These are phyloP conservation scores for Plenodomus biglobosus DNA, from an alignment of 2,329 filamentous ascomycete genomes.

Conservation along the genomic window DNA sequence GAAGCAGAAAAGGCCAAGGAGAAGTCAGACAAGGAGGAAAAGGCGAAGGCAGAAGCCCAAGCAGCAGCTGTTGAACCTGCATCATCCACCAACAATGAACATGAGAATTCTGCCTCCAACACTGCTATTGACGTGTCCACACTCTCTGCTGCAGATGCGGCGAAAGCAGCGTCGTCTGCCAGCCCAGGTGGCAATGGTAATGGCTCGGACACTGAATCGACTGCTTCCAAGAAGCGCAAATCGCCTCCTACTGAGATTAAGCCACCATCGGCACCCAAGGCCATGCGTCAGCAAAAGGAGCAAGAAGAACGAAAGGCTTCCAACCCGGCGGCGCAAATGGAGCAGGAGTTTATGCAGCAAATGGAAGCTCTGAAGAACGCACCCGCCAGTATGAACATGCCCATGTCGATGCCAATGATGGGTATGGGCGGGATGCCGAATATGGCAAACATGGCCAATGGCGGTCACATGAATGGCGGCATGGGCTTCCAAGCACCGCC, in stretches of 20 bases:
- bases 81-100: slow-evolving; percentile 30
- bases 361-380: slow-evolving; percentile 50
- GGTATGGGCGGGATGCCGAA: slow-evolving; percentile 33
- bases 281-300: slow-evolving; percentile 46
- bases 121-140: slow-evolving; percentile 22
- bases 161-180: slow-evolving; percentile 29
- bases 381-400: slow-evolving; percentile 39
- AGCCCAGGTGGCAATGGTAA: slow-evolving; percentile 38
- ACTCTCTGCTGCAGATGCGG: slow-evolving; percentile 27
- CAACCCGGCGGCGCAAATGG: slow-evolving; percentile 50
- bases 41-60: slow-evolving; percentile 43
- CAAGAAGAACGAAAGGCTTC: slow-evolving; percentile 51
- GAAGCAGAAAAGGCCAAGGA: slow-evolving; percentile 56
- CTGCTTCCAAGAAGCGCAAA: slow-evolving; percentile 71
- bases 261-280: slow-evolving; percentile 49
- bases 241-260: slow-evolving; percentile 68
- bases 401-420: slow-evolving; percentile 16
- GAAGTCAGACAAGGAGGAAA: slow-evolving; percentile 46
- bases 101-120: slow-evolving; percentile 24
- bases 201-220: slow-evolving; percentile 39
- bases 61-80: slow-evolving; percentile 29
- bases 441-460: slow-evolving; percentile 41
- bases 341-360: slow-evolving; percentile 48
- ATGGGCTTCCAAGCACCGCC: slow-evolving; percentile 16
- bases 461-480: slow-evolving; percentile 27